phyloP scores from a whole-genome alignment of 2,329 filamentous ascomycete species.

The Calonectria pseudoreteaudii region DNA sequence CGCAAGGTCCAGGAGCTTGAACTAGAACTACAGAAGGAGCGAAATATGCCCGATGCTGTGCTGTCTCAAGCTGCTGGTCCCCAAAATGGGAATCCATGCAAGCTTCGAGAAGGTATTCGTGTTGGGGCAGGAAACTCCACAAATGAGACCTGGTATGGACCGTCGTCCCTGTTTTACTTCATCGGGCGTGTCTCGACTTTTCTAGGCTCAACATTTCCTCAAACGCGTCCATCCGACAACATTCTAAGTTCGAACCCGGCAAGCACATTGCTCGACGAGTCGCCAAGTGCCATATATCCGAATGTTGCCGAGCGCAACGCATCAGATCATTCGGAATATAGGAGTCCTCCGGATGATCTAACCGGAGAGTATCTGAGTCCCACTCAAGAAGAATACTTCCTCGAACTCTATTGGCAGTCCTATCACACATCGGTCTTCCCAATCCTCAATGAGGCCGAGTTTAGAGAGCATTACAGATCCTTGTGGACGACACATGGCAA shows the following conservation, averaged over 20 bases:
- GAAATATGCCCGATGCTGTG: not conserved
- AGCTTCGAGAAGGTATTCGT: slow-evolving; percentile 8
- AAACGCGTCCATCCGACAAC: not conserved
- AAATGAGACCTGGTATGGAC: slow-evolving; percentile 23
- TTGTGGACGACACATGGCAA: not conserved
- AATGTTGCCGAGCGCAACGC: not conserved
- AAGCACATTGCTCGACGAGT: slow-evolving; percentile 16
- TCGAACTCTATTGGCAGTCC: slow-evolving; percentile 59
- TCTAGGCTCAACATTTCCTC: not conserved
- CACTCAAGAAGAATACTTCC: slow-evolving; percentile 59
- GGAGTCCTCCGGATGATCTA: not conserved
- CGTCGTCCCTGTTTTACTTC: slow-evolving; percentile 24
- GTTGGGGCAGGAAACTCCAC: slow-evolving; percentile 6
- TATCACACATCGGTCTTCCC: slow-evolving; percentile 52
- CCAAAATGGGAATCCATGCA: not conserved
- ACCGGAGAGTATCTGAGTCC: slow-evolving; percentile 42
- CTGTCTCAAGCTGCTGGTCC: not conserved
- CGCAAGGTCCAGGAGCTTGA: slow-evolving; percentile 11
- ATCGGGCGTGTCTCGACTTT: slow-evolving; percentile 6
- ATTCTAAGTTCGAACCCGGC: slow-evolving; percentile 6
- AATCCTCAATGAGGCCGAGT: slow-evolving; percentile 31
- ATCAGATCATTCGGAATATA: not conserved
- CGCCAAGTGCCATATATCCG: not conserved
- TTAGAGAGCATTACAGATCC: not conserved
- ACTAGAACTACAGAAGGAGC: slow-evolving; percentile 11